Evolutionary conservation across 2,329 filamentous ascomycete genomes (phyloP).

Genomic region (Colletotrichum sidae): DNA sequence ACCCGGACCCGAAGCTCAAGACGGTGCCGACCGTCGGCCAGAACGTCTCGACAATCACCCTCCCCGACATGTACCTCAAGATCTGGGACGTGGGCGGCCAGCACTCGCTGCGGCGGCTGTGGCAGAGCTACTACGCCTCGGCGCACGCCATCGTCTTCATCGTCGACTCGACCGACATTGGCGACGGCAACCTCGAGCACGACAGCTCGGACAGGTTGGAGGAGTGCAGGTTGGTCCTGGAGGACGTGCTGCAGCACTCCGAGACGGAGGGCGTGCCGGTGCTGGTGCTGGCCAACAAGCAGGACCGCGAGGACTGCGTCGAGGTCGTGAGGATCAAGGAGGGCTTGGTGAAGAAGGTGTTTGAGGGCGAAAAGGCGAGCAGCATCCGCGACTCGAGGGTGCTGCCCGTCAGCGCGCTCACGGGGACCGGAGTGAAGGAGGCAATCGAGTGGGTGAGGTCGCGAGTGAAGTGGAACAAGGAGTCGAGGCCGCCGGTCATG

Average conservation of each 20-base stretch:
- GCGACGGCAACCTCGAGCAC: conserved; percentile 76
- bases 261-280: conserved; percentile 93
- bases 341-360: conserved; percentile 92
- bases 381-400: conserved; percentile 92
- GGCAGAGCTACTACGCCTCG: conserved; percentile 94
- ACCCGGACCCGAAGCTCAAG: conserved; percentile 75
- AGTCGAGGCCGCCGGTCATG: conserved; percentile 92
- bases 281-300: conserved; percentile 94
- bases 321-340: conserved; percentile 99
- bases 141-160: conserved; percentile 99
- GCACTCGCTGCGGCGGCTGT: conserved; percentile 86
- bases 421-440: conserved; percentile 87
- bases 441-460: conserved; percentile 97
- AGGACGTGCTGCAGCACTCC: conserved; percentile 87
- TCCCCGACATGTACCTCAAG: conserved; percentile 96
- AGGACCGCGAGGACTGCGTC: conserved; percentile 96
- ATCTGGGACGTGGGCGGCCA: conserved; percentile 99
- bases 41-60: conserved; percentile 90
- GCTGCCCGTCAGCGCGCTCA: conserved; percentile 90
- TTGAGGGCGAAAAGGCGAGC: conserved; percentile 90
- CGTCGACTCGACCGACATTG: conserved; percentile 93
- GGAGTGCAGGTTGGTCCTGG: conserved; percentile 89
- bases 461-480: conserved; percentile 96
- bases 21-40: conserved; percentile 98
- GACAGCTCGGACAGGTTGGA: conserved; percentile 73